These are phyloP conservation scores for Xylaria acuta DNA, from an alignment of 495 filamentous ascomycete genomes.

Conservation along the genomic window DNA sequence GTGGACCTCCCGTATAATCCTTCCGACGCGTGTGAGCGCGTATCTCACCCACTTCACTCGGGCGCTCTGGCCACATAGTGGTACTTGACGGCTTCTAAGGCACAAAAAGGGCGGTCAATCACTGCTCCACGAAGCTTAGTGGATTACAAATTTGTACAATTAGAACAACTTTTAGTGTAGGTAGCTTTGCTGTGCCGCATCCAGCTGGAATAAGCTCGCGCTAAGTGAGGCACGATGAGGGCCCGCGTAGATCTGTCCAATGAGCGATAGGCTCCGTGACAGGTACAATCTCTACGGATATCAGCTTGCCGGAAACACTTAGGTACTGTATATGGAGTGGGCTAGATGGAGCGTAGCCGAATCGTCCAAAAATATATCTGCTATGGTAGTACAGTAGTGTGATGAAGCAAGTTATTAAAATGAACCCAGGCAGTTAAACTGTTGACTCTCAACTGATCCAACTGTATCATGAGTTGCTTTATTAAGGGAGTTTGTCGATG, in stretches of 20 bases:
- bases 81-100: not conserved
- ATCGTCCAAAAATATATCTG: not conserved
- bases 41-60: not conserved
- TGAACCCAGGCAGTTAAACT: not conserved
- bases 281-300: not conserved
- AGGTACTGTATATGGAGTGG: not conserved
- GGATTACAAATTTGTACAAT: conserved; percentile 2
- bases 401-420: not conserved
- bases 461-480: not conserved
- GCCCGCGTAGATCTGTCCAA: not conserved
- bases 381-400: not conserved
- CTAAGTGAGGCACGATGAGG: not conserved
- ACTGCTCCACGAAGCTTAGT: not conserved
- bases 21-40: not conserved
- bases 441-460: not conserved
- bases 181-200: conserved; percentile 16
- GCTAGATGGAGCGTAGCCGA: not conserved
- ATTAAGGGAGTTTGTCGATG: not conserved
- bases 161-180: not conserved
- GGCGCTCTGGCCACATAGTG: not conserved
- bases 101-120: conserved; percentile 12
- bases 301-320: not conserved
- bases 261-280: conserved; percentile 9
- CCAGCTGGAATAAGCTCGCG: conserved; percentile 3
- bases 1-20: conserved; percentile 18